Evolutionary conservation across 352 stramenopile species (phyloP).

Genomic region (Pythium vanterpoolii): DNA sequence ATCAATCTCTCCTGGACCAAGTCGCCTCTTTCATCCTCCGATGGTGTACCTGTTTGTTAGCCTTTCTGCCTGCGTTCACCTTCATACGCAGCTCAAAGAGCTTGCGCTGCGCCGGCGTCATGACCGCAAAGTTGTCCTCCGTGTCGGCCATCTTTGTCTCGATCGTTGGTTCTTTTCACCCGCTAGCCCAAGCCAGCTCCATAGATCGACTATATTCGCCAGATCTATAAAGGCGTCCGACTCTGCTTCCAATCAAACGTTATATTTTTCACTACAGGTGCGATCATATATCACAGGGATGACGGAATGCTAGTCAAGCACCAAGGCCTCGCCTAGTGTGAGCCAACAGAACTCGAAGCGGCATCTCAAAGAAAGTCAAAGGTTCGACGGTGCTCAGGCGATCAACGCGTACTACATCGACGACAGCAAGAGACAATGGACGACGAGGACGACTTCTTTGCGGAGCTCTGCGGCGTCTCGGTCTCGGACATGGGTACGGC

Average conservation of each 20-base stretch:
- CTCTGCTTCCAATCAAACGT: constrained; percentile 8
- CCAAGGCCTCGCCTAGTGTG: constrained; percentile 4
- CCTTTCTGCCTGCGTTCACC: constrained; percentile 75
- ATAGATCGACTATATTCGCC: constrained; percentile 1
- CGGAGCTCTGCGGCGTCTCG: constrained; percentile 57
- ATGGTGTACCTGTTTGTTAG: constrained; percentile 62
- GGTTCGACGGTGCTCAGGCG: neutral
- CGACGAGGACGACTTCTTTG: constrained; percentile 49
- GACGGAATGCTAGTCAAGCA: constrained; percentile 20
- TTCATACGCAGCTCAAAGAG: constrained; percentile 87
- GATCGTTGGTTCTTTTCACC: neutral
- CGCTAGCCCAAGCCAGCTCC: neutral
- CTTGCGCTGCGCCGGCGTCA: constrained; percentile 77
- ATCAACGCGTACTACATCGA: constrained; percentile 4
- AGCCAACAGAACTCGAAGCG: constrained; percentile 20
- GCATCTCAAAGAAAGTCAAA: neutral
- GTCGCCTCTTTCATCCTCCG: neutral
- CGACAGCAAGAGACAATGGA: constrained; percentile 30
- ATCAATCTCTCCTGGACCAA: neutral
- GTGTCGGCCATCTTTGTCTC: constrained; percentile 25
- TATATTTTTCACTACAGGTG: constrained; percentile 3
- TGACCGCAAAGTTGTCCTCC: constrained; percentile 45
- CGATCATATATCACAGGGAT: constrained; percentile 6
- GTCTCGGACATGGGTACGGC: constrained; percentile 35
- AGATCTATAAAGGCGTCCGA: constrained; percentile 12